Evolutionary conservation across 805 yeast species (phyloP).

Genomic region (Suhomyces faveliae): DNA sequence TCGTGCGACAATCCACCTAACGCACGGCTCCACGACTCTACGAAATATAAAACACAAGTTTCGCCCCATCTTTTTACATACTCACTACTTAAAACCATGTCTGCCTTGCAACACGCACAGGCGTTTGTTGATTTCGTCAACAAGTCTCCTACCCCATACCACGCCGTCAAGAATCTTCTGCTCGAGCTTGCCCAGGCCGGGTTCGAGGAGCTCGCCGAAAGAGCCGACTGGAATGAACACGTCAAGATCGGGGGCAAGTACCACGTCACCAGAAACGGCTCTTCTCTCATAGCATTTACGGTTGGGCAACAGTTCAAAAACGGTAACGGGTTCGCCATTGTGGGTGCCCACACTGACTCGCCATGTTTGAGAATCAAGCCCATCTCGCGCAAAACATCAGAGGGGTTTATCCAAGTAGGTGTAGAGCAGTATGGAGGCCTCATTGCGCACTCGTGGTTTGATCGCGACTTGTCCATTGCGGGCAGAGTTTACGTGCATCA

Average conservation of each 20-base stretch:
- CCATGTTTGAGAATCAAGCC: slow-evolving; percentile 91
- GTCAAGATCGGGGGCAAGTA: slow-evolving; percentile 56
- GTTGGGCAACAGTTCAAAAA: slow-evolving; percentile 71
- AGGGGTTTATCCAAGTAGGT: slow-evolving; percentile 85
- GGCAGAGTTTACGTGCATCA: slow-evolving; percentile 78
- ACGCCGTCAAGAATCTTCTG: slow-evolving; percentile 73
- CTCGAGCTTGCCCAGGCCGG: slow-evolving; percentile 57
- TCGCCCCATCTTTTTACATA: neutral
- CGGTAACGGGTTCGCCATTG: slow-evolving; percentile 82
- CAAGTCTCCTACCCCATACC: slow-evolving; percentile 90
- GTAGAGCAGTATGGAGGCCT: slow-evolving; percentile 97
- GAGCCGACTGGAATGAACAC: slow-evolving; percentile 62
- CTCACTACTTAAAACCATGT: neutral
- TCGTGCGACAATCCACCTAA: no score
- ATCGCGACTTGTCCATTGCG: slow-evolving; percentile 86
- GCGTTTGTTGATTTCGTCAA: slow-evolving; percentile 79
- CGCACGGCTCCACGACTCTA: neutral
- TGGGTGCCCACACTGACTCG: slow-evolving; percentile 96
- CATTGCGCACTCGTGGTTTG: slow-evolving; percentile 96
- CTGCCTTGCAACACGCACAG: slow-evolving; percentile 39
- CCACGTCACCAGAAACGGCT: slow-evolving; percentile 84
- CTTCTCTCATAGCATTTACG: slow-evolving; percentile 84
- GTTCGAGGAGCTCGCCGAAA: slow-evolving; percentile 70
- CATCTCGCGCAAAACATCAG: slow-evolving; percentile 61
- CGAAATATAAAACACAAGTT: no score